Evolutionary conservation across 179 eudicot genomes (phyloP).

Genomic region (Spinacia oleracea): DNA sequence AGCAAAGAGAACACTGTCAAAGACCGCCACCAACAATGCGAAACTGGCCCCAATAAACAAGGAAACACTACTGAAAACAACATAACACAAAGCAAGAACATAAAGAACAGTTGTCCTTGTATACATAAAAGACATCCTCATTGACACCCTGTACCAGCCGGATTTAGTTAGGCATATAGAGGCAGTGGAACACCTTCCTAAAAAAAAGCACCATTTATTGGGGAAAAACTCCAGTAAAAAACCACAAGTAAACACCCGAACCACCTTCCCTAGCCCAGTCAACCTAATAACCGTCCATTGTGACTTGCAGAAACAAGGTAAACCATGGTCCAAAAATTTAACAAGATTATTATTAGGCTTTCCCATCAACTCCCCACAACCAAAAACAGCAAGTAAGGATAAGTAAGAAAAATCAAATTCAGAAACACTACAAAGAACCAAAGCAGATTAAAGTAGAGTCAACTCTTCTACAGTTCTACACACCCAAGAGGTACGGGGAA

Average conservation of each 20-base stretch:
- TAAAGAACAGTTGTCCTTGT: neutral
- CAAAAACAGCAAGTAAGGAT: neutral
- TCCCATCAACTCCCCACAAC: neutral
- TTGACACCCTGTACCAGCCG: neutral
- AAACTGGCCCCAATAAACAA: neutral
- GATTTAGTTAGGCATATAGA: neutral
- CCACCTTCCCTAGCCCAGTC: neutral
- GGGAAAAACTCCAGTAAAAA: neutral
- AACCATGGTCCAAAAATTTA: no score
- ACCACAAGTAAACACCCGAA: neutral
- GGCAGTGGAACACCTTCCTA: neutral
- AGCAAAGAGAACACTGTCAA: neutral
- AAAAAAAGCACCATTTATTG: neutral
- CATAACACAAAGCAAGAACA: neutral
- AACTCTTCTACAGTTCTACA: neutral
- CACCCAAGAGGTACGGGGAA: neutral
- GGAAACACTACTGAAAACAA: neutral
- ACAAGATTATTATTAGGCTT: neutral
- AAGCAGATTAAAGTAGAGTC: no score
- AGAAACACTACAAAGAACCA: neutral
- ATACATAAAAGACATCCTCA: neutral
- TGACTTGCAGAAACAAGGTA: neutral
- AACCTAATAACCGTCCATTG: neutral
- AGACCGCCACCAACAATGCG: neutral
- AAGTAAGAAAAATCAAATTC: neutral